phyloP scores from a whole-genome alignment of 2,329 filamentous ascomycete species.

The Paecilomyces formosus region DNA sequence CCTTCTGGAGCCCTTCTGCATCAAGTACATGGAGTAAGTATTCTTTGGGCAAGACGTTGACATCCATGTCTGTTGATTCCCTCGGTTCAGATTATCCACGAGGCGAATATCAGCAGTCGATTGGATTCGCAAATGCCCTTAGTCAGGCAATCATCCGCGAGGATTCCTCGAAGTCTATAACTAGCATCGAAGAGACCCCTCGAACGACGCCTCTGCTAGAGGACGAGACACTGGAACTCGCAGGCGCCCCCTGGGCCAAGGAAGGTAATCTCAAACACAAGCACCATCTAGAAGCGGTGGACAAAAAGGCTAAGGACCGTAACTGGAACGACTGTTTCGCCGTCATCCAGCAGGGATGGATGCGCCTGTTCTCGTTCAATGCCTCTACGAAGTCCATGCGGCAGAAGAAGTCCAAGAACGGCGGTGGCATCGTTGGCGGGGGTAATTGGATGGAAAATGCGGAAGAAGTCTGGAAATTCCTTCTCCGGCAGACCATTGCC shows the following conservation, averaged over 20 bases:
- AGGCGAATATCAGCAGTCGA: constrained; percentile 87
- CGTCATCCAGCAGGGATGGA: constrained; percentile 87
- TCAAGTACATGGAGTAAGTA: constrained; percentile 97
- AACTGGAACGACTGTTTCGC: constrained; percentile 95
- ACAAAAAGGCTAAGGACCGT: constrained; percentile 87
- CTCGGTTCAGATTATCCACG: constrained; percentile 69
- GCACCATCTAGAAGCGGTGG: constrained; percentile 83
- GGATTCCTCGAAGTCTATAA: constrained; percentile 47
- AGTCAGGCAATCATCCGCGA: constrained; percentile 96
- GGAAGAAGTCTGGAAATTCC: constrained; percentile 78
- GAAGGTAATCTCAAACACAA: constrained; percentile 95
- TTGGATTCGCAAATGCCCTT: constrained; percentile 93
- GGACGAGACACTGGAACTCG: constrained; percentile 84
- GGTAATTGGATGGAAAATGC: constrained; percentile 99
- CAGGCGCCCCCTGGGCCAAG: constrained; percentile 96
- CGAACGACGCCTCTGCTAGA: constrained; percentile 64
- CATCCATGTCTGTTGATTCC: constrained; percentile 87
- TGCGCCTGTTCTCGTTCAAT: constrained; percentile 90
- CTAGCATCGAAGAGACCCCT: constrained; percentile 53
- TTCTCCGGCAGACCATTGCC: constrained; percentile 83
- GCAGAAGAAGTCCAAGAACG: constrained; percentile 53
- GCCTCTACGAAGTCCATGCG: constrained; percentile 62
- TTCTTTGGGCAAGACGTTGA: constrained; percentile 82
- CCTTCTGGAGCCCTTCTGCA: constrained; percentile 81
- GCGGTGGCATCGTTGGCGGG: constrained; percentile 67